These are phyloP conservation scores for Wilcoxina mikolae DNA, from an alignment of 495 filamentous ascomycete genomes.

Conservation along the genomic window DNA sequence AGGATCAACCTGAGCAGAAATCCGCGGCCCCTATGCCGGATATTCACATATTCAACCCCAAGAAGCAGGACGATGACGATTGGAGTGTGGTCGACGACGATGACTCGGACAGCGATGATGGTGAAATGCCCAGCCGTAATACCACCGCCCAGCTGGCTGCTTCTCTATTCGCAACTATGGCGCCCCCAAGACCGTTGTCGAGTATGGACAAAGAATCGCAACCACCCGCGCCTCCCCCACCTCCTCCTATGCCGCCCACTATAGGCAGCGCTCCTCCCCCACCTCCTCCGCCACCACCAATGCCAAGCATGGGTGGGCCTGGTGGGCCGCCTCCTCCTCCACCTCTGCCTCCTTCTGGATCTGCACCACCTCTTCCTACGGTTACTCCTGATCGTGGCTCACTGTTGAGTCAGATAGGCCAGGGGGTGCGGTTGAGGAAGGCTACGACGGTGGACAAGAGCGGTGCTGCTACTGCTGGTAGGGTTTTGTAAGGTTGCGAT, in stretches of 20 bases:
- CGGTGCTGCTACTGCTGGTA: constrained; percentile 18
- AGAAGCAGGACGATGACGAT: constrained; percentile 45
- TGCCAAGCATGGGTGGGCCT: constrained; percentile 2
- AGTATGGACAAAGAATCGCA: constrained; percentile 53
- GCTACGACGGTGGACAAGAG: constrained; percentile 25
- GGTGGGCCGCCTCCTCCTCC: constrained; percentile 1
- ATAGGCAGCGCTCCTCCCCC: constrained; percentile 3
- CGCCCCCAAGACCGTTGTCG: constrained; percentile 73
- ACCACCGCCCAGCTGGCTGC: constrained; percentile 84
- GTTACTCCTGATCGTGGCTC: constrained; percentile 6
- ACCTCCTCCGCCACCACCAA: constrained; percentile 9
- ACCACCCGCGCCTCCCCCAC: constrained; percentile 21
- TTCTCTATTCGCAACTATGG: constrained; percentile 95
- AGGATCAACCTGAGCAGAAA: constrained; percentile 37
- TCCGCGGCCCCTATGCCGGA: constrained; percentile 23
- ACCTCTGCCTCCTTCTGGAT: constrained; percentile 12
- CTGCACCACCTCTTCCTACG: not conserved
- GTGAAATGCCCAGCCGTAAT: constrained; percentile 57
- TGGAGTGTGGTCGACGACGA: constrained; percentile 75
- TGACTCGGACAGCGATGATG: constrained; percentile 51
- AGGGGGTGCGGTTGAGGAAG: constrained; percentile 25
- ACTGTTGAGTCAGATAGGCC: constrained; percentile 23
- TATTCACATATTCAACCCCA: constrained; percentile 34
- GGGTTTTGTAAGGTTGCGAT: constrained; percentile 21
- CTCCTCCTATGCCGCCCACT: constrained; percentile 17